Evolutionary conservation across 306 rosid species (phyloP).

Genomic region (Astragalus glycyphyllos): DNA sequence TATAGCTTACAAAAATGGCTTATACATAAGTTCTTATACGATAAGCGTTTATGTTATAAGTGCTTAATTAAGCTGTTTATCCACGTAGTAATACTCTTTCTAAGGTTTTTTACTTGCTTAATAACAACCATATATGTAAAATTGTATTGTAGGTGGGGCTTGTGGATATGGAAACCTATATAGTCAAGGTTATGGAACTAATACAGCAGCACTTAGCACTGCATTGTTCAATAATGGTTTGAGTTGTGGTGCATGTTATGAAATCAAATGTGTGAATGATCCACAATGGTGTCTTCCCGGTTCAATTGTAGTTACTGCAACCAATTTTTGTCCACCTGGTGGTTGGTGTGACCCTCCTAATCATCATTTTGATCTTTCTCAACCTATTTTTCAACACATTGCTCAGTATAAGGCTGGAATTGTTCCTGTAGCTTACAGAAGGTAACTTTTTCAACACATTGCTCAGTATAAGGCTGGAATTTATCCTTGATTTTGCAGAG

Average conservation of each 20-base stretch:
- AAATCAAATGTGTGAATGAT: slow-evolving; percentile 52
- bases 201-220: slow-evolving; percentile 57
- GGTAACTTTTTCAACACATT: slow-evolving; percentile 54
- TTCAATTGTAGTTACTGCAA: slow-evolving; percentile 52
- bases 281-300: slow-evolving; percentile 61
- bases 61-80: too few species aligned
- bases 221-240: slow-evolving; percentile 56
- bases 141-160: slow-evolving; percentile 51
- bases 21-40: too few species aligned
- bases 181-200: slow-evolving; percentile 58
- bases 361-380: slow-evolving; percentile 57
- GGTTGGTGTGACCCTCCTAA: slow-evolving; percentile 63
- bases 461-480: slow-evolving; percentile 57
- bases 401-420: slow-evolving; percentile 57
- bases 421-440: slow-evolving; percentile 54
- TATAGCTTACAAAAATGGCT: too few species aligned
- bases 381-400: slow-evolving; percentile 56
- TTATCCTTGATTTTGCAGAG: neutral
- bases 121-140: neutral
- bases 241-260: slow-evolving; percentile 57
- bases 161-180: slow-evolving; percentile 60
- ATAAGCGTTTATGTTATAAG: too few species aligned
- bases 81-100: too few species aligned
- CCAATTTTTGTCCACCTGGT: slow-evolving; percentile 61
- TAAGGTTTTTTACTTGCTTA: slow-evolving; percentile 1